Percentiles rank a stretch among this genome's conserved stretches.
phyloP scores from a whole-genome alignment of 768 basidiomycete genomes.

The Collybiopsis confluens region DNA sequence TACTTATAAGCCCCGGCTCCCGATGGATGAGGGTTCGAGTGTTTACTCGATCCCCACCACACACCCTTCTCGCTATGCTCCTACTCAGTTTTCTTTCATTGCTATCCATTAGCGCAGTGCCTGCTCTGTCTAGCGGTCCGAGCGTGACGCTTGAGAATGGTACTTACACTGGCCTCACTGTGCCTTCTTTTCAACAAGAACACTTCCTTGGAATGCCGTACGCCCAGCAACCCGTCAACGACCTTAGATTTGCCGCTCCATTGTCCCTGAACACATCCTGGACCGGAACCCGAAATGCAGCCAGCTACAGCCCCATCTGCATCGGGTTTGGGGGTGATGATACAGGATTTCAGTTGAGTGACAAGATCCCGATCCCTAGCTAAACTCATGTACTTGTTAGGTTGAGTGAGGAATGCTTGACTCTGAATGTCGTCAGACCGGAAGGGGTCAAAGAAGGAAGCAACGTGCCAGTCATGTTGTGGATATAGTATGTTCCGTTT shows the following conservation, averaged over 20 bases:
- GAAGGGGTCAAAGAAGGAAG: conserved; percentile 10
- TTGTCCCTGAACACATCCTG: background rate
- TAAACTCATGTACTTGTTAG: background rate
- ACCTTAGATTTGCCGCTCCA: background rate
- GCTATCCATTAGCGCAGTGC: too few relatives aligned
- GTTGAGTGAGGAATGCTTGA: conserved; percentile 34
- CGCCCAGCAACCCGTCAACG: background rate
- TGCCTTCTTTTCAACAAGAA: background rate
- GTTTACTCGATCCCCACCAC: too few relatives aligned
- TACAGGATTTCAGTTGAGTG: background rate
- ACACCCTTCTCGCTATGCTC: too few relatives aligned
- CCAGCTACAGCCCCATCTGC: background rate
- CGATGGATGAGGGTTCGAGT: too few relatives aligned
- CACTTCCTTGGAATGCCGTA: background rate
- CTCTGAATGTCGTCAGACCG: conserved; percentile 39
- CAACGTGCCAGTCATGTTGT: conserved; percentile 9
- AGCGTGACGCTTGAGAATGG: background rate
- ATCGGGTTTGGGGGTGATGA: background rate
- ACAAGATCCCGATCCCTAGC: too few relatives aligned
- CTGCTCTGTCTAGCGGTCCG: too few relatives aligned
- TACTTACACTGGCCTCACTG: background rate
- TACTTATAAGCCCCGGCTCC: too few relatives aligned
- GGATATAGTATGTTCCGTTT: background rate
- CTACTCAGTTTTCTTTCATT: too few relatives aligned
- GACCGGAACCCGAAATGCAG: background rate